These are phyloP conservation scores for Alternaria rosae DNA, from an alignment of 2,329 filamentous ascomycete species.

Conservation along the genomic window DNA sequence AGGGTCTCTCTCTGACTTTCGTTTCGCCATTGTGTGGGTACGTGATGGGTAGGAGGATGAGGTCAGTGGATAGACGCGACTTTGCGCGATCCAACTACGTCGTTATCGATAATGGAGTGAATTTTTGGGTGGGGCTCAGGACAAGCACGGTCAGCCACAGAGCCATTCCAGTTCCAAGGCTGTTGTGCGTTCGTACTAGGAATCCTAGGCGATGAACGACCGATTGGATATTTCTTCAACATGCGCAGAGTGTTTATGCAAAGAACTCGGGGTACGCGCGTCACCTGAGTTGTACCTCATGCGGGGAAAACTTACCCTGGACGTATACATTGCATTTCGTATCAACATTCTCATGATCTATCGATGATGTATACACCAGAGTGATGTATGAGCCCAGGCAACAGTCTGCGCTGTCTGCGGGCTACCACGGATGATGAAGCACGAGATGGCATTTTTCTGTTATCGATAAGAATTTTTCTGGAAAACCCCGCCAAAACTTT, in stretches of 20 bases:
- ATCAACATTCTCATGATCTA: neutral
- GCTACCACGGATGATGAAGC: neutral
- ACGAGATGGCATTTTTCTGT: neutral
- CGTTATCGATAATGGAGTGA: slow-evolving; percentile 13
- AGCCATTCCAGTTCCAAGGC: neutral
- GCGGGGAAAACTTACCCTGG: neutral
- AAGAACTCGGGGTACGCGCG: neutral
- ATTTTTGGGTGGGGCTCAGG: slow-evolving; percentile 9
- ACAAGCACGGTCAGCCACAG: neutral
- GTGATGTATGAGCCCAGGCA: neutral
- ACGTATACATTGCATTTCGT: neutral
- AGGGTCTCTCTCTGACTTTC: slow-evolving; percentile 44
- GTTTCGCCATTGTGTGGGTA: slow-evolving; percentile 44
- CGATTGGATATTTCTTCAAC: neutral
- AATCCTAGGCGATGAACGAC: neutral
- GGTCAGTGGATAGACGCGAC: slow-evolving; percentile 9
- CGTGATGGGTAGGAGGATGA: neutral
- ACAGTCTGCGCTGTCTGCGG: neutral
- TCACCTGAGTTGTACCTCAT: neutral
- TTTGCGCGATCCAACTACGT: slow-evolving; percentile 5
- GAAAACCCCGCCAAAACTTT: slow-evolving; percentile 11
- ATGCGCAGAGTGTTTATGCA: neutral
- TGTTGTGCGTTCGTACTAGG: neutral
- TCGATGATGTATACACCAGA: neutral
- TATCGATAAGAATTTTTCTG: slow-evolving; percentile 17